Evolutionary conservation across 1,284 basidiomycete species (phyloP).

Genomic region (Heterobasidion occidentale): DNA sequence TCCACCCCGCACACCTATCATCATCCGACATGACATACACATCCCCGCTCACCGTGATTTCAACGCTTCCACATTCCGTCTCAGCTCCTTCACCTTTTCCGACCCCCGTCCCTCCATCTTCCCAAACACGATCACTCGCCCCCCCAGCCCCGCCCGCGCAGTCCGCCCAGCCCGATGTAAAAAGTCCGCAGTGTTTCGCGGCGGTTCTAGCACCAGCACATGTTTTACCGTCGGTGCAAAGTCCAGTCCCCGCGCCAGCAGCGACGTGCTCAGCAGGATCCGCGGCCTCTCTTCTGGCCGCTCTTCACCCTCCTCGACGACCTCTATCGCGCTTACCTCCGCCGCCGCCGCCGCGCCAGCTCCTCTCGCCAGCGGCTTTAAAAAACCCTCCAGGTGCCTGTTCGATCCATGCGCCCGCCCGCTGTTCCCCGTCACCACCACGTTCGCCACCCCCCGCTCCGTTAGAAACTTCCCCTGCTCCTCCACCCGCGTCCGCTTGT

Average conservation of each 20-base stretch:
- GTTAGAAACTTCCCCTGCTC: constrained; percentile 50
- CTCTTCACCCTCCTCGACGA: constrained; percentile 9
- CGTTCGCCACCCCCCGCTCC: constrained; percentile 51
- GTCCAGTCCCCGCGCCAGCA: constrained; percentile 87
- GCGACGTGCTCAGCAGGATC: constrained; percentile 82
- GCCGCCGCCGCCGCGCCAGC: neutral
- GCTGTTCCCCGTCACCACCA: constrained; percentile 55
- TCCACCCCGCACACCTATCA: neutral
- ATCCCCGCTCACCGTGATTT: neutral
- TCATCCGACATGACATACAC: neutral
- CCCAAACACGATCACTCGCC: constrained; percentile 66
- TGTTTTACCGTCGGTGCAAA: constrained; percentile 71
- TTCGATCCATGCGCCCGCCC: constrained; percentile 58
- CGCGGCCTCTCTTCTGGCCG: constrained; percentile 33
- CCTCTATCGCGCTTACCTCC: neutral
- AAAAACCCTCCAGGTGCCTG: constrained; percentile 66
- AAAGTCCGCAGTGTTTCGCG: constrained; percentile 84
- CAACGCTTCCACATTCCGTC: constrained; percentile 37
- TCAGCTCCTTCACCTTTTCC: constrained; percentile 38
- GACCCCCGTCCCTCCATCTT: constrained; percentile 43
- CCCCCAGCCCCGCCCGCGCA: constrained; percentile 59
- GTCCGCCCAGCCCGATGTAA: constrained; percentile 83
- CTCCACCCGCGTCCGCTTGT: constrained; percentile 61
- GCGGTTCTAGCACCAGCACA: constrained; percentile 80
- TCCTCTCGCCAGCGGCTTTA: constrained; percentile 26